These are phyloP conservation scores for Mycotypha africana DNA, from an alignment of 371 early-diverging fungal species.

Conservation along the genomic window DNA sequence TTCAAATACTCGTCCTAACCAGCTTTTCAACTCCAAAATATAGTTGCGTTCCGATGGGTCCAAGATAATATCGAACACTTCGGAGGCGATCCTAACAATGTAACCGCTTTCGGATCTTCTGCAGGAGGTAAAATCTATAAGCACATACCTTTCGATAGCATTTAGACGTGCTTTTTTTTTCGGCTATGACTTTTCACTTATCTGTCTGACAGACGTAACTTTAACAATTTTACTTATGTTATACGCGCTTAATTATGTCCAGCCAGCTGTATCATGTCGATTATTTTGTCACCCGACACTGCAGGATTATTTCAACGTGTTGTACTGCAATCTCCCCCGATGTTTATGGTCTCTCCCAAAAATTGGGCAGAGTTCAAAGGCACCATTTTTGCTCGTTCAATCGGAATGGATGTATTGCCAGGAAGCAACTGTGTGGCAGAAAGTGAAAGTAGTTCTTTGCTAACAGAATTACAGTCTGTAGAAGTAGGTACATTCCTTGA, in stretches of 20 bases:
- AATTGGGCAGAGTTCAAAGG: constrained; percentile 31
- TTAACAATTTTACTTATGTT: too few relatives aligned
- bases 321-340: constrained; percentile 29
- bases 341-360: constrained; percentile 23
- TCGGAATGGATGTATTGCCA: constrained; percentile 18
- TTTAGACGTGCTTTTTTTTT: too few relatives aligned
- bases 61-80: constrained; percentile 21
- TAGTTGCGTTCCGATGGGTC: constrained; percentile 27
- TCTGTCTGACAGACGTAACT: too few relatives aligned
- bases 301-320: constrained; percentile 17
- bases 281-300: constrained; percentile 16
- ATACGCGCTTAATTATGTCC: too few relatives aligned
- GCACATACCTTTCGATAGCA: too few relatives aligned
- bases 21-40: too few relatives aligned
- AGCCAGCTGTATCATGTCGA: constrained; percentile 17
- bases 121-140: constrained; percentile 30
- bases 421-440: too few relatives aligned
- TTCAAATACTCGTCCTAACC: not conserved
- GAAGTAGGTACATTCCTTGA: constrained; percentile 23
- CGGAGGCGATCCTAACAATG: constrained; percentile 27
- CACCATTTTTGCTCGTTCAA: constrained; percentile 20
- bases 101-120: constrained; percentile 35
- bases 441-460: constrained; percentile 1
- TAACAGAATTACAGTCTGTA: constrained; percentile 15
- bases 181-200: too few relatives aligned